Percentiles rank a stretch among this genome's conserved stretches.
Evolutionary conservation across 208 protist species (phyloP).

Genomic region (Acanthamoeba culbertsoni): DNA sequence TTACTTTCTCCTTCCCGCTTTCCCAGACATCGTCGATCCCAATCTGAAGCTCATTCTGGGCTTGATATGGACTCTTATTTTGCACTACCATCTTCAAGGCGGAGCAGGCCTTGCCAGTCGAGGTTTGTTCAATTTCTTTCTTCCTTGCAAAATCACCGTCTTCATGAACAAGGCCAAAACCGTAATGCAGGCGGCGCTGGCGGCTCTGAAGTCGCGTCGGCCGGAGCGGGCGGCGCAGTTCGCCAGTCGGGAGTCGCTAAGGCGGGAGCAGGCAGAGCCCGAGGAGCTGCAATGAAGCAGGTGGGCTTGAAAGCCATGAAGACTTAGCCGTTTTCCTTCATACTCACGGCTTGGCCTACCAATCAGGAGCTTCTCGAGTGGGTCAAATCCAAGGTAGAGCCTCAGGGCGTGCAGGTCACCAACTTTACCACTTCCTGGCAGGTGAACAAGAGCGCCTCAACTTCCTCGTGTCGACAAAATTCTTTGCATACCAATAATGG

Average conservation of each 20-base stretch:
- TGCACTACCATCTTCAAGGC: constrained; percentile 59
- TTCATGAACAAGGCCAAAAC: not conserved
- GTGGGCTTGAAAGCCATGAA: too few species aligned
- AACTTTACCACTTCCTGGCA: constrained; percentile 41
- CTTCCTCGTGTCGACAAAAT: not conserved
- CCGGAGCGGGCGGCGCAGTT: not conserved
- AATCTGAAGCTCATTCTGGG: constrained; percentile 60
- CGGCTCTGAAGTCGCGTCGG: not conserved
- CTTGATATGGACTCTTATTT: constrained; percentile 49
- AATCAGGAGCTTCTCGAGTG: constrained; percentile 45
- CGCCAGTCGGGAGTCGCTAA: not conserved
- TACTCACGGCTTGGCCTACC: too few species aligned
- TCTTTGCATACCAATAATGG: not conserved
- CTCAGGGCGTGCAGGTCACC: constrained; percentile 25
- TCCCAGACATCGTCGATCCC: constrained; percentile 45
- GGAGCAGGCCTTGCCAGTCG: not conserved
- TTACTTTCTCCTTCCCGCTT: not conserved
- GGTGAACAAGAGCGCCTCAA: not conserved
- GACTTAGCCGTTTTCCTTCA: too few species aligned
- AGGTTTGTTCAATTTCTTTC: not conserved
- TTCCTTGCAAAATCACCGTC: not conserved
- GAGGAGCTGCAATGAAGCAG: not conserved
- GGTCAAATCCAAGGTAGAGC: constrained; percentile 18
- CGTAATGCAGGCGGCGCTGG: not conserved
- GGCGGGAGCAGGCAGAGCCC: not conserved